These are phyloP conservation scores for Sedum album DNA, from an alignment of 164 flowering plant species.

Conservation along the genomic window DNA sequence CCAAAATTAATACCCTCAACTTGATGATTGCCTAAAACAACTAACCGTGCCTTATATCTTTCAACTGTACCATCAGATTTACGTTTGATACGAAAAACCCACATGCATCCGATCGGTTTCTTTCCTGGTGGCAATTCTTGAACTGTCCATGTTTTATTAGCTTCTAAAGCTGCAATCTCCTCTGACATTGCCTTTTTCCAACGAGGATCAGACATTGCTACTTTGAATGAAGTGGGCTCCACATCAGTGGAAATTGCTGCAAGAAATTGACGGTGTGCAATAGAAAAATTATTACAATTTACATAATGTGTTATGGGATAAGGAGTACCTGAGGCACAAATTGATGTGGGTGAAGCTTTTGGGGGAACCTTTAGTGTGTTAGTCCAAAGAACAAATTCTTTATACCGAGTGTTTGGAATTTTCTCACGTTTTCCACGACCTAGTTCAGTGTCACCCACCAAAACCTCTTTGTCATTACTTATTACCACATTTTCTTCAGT, in stretches of 20 bases:
- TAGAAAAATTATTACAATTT: neutral
- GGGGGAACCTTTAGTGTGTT: slow-evolving; percentile 3
- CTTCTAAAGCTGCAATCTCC: neutral
- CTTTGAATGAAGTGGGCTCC: neutral
- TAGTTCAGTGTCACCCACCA: neutral
- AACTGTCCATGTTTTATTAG: neutral
- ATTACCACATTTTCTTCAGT: slow-evolving; percentile 7
- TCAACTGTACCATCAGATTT: slow-evolving; percentile 8
- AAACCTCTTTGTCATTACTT: neutral
- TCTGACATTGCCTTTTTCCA: slow-evolving; percentile 4
- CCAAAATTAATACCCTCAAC: neutral
- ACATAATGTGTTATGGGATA: neutral
- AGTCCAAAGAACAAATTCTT: neutral
- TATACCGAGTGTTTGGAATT: neutral
- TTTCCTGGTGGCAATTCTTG: neutral
- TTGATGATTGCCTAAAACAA: slow-evolving; percentile 4
- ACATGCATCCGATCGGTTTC: neutral
- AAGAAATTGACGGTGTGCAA: neutral
- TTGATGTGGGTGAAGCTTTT: neutral
- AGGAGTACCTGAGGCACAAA: slow-evolving; percentile 5
- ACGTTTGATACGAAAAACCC: slow-evolving; percentile 5
- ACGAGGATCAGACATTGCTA: neutral
- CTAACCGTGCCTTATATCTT: slow-evolving; percentile 1
- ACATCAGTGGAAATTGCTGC: neutral
- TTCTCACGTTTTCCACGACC: slow-evolving; percentile 9